Percentiles rank a stretch among this genome's conserved stretches.
Evolutionary conservation across 352 stramenopile genomes (phyloP).

Genomic region (Phytophthora pisi): DNA sequence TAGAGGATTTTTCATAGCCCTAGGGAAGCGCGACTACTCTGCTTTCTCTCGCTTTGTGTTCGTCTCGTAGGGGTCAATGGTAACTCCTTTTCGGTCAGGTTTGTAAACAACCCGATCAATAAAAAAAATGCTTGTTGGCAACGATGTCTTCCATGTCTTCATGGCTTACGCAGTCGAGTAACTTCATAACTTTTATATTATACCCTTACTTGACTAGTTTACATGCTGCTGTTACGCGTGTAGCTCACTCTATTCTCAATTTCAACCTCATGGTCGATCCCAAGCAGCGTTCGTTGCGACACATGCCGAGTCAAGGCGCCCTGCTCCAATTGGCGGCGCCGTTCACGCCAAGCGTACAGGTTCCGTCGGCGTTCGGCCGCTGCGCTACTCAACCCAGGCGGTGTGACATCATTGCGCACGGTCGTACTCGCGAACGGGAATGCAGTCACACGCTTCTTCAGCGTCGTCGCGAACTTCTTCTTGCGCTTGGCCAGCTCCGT

Average conservation of each 20-base stretch:
- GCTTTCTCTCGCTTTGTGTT: slow-evolving; percentile 16
- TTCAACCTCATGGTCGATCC: slow-evolving; percentile 1
- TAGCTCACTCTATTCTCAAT: background rate
- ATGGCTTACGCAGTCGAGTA: background rate
- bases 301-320: slow-evolving; percentile 26
- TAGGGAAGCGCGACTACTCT: slow-evolving; percentile 6
- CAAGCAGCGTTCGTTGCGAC: slow-evolving; percentile 22
- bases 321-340: slow-evolving; percentile 34
- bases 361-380: slow-evolving; percentile 34
- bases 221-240: slow-evolving; percentile 29
- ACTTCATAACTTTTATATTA: slow-evolving; percentile 11
- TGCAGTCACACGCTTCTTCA: slow-evolving; percentile 31
- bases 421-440: slow-evolving; percentile 7
- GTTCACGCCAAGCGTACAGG: slow-evolving; percentile 38
- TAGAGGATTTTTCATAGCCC: slow-evolving; percentile 16
- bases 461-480: slow-evolving; percentile 42
- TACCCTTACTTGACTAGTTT: slow-evolving; percentile 26
- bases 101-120: slow-evolving; percentile 20
- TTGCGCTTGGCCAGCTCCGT: slow-evolving; percentile 39
- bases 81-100: slow-evolving; percentile 16
- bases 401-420: slow-evolving; percentile 13
- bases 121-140: slow-evolving; percentile 1
- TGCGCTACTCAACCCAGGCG: slow-evolving; percentile 22
- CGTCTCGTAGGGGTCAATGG: slow-evolving; percentile 19
- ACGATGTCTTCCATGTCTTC: background rate